phyloP scores from a whole-genome alignment of 495 filamentous ascomycete species.

The Podospora sp. region DNA sequence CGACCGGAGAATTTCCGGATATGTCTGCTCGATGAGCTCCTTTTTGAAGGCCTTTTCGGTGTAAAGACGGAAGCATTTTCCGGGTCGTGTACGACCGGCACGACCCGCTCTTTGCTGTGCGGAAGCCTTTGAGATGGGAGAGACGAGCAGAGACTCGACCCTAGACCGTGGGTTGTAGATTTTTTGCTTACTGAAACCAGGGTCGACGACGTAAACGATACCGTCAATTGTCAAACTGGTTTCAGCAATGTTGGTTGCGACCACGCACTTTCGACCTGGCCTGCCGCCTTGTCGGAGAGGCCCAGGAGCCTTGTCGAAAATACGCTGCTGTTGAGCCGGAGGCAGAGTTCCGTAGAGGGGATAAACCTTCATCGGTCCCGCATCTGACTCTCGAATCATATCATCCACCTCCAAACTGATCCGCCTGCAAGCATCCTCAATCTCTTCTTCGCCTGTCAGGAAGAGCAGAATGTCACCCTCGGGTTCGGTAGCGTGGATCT shows the following conservation, averaged over 20 bases:
- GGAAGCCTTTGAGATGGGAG: slow-evolving; percentile 97
- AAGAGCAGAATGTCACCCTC: slow-evolving; percentile 97
- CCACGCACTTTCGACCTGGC: slow-evolving; percentile 91
- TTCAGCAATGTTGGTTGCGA: slow-evolving; percentile 98
- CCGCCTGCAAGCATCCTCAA: slow-evolving; percentile 93
- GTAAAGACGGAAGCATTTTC: slow-evolving; percentile 97
- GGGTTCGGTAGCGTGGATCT: slow-evolving; percentile 89
- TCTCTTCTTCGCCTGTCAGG: slow-evolving; percentile 97
- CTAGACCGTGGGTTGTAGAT: slow-evolving; percentile 97
- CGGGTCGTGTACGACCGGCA: slow-evolving; percentile 95
- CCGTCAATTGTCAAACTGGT: slow-evolving; percentile 97
- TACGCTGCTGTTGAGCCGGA: slow-evolving; percentile 87
- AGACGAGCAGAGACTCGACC: slow-evolving; percentile 93
- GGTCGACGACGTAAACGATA: slow-evolving; percentile 98
- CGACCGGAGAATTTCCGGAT: slow-evolving; percentile 92
- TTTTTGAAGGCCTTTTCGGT: slow-evolving; percentile 97
- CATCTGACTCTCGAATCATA: slow-evolving; percentile 85
- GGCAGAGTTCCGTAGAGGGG: slow-evolving; percentile 93
- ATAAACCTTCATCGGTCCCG: slow-evolving; percentile 86
- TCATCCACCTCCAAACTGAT: slow-evolving; percentile 89
- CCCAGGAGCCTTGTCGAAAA: slow-evolving; percentile 86
- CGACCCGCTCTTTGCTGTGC: slow-evolving; percentile 97
- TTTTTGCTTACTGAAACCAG: slow-evolving; percentile 99
- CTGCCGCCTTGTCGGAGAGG: slow-evolving; percentile 71
- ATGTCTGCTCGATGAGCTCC: slow-evolving; percentile 94